Percentiles rank a stretch among this genome's conserved stretches.
These are phyloP conservation scores for Durio zibethinus DNA, from an alignment of 345 rosid species.

Conservation along the genomic window DNA sequence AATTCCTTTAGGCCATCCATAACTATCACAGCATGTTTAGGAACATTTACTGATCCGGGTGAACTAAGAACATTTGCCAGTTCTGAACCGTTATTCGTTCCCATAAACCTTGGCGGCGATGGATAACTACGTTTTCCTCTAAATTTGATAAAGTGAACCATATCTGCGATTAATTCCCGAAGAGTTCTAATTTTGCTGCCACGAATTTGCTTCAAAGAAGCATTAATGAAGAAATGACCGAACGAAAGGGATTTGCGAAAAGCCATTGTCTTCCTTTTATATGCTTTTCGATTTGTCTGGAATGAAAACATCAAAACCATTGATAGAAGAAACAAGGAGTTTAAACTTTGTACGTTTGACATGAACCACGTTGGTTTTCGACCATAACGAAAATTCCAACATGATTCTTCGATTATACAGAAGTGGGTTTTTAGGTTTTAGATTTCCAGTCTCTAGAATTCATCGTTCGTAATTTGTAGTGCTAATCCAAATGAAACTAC, in stretches of 20 bases:
- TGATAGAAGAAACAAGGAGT: neutral
- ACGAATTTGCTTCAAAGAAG: neutral
- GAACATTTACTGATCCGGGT: slow-evolving; percentile 15
- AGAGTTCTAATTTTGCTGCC: neutral
- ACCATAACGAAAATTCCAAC: no score
- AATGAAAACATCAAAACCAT: neutral
- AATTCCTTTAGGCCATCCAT: slow-evolving; percentile 50
- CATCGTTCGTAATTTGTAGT: neutral
- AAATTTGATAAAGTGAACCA: neutral
- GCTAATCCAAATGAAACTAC: neutral
- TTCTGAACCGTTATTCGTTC: slow-evolving; percentile 11
- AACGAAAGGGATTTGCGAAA: neutral
- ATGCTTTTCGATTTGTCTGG: neutral
- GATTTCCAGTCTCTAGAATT: neutral
- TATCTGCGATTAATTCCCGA: neutral
- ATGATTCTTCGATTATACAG: no score
- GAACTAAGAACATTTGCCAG: slow-evolving; percentile 23
- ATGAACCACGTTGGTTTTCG: neutral
- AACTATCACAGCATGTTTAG: slow-evolving; percentile 40
- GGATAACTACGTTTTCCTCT: slow-evolving; percentile 7
- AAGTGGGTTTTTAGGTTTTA: neutral
- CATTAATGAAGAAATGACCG: neutral
- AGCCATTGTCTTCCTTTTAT: neutral
- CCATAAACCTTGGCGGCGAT: neutral
- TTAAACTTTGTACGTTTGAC: neutral